These are phyloP conservation scores for Myxozyma lipomycoides DNA, from an alignment of 805 yeast species.

Conservation along the genomic window DNA sequence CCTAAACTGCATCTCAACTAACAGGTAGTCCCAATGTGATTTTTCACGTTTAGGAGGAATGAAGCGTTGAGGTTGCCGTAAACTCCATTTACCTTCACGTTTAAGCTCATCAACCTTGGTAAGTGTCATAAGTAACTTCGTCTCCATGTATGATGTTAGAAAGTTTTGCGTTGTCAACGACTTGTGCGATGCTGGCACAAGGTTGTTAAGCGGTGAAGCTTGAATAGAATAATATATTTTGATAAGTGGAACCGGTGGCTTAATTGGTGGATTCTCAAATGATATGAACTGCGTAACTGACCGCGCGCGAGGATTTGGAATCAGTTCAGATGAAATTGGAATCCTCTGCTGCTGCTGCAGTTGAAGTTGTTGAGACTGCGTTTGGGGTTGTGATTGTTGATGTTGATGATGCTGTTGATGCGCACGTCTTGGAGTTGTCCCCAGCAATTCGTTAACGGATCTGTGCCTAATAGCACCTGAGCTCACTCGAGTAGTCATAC, in stretches of 20 bases:
- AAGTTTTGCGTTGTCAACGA: slow-evolving; percentile 78
- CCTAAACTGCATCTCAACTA: slow-evolving; percentile 83
- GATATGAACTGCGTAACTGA: slow-evolving; percentile 29
- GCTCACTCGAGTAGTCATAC: slow-evolving; percentile 31
- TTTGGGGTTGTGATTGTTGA: background rate
- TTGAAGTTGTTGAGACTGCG: background rate
- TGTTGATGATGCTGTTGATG: slow-evolving; percentile 11
- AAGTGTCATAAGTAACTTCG: slow-evolving; percentile 82
- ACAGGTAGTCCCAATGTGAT: slow-evolving; percentile 66
- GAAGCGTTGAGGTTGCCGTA: slow-evolving; percentile 74
- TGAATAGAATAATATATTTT: slow-evolving; percentile 85
- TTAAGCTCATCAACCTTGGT: slow-evolving; percentile 88
- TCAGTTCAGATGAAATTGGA: background rate
- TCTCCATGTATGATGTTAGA: slow-evolving; percentile 82
- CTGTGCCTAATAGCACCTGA: slow-evolving; percentile 30
- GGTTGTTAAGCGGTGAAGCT: slow-evolving; percentile 75
- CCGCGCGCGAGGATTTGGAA: background rate
- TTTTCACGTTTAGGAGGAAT: slow-evolving; percentile 57
- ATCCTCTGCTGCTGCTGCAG: background rate
- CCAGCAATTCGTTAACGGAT: slow-evolving; percentile 29
- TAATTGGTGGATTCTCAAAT: slow-evolving; percentile 36
- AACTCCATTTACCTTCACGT: slow-evolving; percentile 82
- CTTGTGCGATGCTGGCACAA: slow-evolving; percentile 82
- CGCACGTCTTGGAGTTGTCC: slow-evolving; percentile 15
- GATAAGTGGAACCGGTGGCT: slow-evolving; percentile 50